These are phyloP conservation scores for Rubia peregrina DNA, from an alignment of 305 asterid species.

Conservation along the genomic window DNA sequence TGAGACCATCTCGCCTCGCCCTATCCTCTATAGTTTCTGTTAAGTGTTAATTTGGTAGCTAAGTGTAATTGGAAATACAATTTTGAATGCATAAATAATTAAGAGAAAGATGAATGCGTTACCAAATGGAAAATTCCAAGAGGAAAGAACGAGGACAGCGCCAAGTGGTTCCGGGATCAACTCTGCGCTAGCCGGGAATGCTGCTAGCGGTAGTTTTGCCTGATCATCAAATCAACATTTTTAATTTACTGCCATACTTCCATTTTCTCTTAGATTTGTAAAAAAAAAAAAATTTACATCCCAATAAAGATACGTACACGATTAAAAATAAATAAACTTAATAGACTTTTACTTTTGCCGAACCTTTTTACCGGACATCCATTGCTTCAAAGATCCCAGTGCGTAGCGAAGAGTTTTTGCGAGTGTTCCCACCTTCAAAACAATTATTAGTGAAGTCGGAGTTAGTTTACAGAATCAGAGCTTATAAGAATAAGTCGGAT, in stretches of 20 bases:
- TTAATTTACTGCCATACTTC: no score
- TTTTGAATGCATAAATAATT: background rate
- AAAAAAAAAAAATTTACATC: background rate
- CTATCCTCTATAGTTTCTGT: no score
- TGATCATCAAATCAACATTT: slow-evolving; percentile 21
- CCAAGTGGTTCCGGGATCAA: slow-evolving; percentile 88
- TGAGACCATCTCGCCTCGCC: no score
- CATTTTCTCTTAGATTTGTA: background rate
- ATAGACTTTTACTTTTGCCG: background rate
- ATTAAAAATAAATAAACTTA: no score
- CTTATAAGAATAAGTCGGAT: no score
- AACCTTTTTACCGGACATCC: slow-evolving; percentile 69
- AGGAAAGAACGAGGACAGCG: slow-evolving; percentile 55
- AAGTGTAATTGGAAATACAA: no score
- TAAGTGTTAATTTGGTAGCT: no score
- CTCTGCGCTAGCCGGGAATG: slow-evolving; percentile 59
- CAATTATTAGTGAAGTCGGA: background rate
- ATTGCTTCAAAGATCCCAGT: slow-evolving; percentile 40
- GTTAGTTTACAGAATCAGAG: no score
- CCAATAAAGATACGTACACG: background rate
- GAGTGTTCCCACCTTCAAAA: slow-evolving; percentile 52
- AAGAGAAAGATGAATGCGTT: background rate
- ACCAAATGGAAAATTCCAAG: slow-evolving; percentile 78
- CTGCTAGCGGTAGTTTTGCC: slow-evolving; percentile 60
- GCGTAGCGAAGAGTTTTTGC: slow-evolving; percentile 53